phyloP scores from a whole-genome alignment of 1,284 basidiomycete genomes.

The Dichomitus squalens region DNA sequence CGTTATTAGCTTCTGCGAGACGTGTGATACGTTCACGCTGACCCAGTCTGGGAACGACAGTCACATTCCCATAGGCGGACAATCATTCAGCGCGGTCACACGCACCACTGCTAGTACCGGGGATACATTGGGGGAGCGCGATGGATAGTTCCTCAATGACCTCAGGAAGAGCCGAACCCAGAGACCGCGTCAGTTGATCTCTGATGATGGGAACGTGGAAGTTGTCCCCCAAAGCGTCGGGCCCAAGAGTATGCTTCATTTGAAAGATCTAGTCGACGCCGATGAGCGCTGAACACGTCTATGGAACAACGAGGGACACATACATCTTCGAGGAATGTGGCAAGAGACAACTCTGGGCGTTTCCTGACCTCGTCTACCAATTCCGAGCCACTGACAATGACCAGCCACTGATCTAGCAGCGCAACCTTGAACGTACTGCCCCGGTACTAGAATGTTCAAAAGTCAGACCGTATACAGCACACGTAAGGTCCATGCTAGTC shows the following conservation, averaged over 20 bases:
- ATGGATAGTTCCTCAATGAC: constrained; percentile 29
- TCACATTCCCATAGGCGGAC: too few relatives aligned
- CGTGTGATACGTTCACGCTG: constrained; percentile 3
- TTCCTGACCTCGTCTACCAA: constrained; percentile 32
- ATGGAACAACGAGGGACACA: background rate
- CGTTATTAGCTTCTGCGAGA: constrained; percentile 23
- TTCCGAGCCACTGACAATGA: constrained; percentile 25
- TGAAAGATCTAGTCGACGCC: constrained; percentile 10
- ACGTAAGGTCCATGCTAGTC: background rate
- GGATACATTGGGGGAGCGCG: constrained; percentile 23
- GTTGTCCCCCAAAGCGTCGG: constrained; percentile 22
- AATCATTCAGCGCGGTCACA: constrained; percentile 16
- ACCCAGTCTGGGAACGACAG: constrained; percentile 25
- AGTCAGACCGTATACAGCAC: too few relatives aligned
- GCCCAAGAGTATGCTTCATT: constrained; percentile 27
- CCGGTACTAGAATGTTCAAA: constrained; percentile 8
- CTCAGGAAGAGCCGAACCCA: constrained; percentile 24
- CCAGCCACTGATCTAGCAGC: constrained; percentile 34
- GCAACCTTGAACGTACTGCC: constrained; percentile 36
- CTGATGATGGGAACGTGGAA: constrained; percentile 30
- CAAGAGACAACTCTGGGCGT: constrained; percentile 30
- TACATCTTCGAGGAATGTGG: constrained; percentile 29
- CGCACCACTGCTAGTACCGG: constrained; percentile 6
- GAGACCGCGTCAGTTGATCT: constrained; percentile 25
- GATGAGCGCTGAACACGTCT: too few relatives aligned